Base-by-base conservation (phyloP, 257 asterid species). In the Sherardia arvensis region DNA sequence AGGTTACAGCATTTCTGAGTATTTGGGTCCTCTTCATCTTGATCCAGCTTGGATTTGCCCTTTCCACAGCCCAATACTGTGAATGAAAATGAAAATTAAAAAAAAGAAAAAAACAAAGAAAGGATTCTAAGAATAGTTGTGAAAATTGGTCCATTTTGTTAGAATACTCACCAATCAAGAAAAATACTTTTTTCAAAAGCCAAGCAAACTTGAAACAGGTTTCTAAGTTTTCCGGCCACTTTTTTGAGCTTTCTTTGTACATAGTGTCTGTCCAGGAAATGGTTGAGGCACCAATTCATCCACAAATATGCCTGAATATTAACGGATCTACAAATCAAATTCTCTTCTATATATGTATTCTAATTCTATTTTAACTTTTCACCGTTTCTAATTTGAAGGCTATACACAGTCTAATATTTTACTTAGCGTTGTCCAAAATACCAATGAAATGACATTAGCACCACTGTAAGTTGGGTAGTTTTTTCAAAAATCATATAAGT, bases 221-320 rank as follows among this genome's bases (percentile, higher is more conserved):
- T 21, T 49, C 61, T 18, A 29, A 65, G 43, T 65, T 65, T 65
- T 51, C 25, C 1, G 60, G 60, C 6, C 21, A 49, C 10, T 32
- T 43, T 43, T 43, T 22, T 7, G 53, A 22, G 10, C 22, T 33
- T 3, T 20, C 25, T 3, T 6, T 3, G 33, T 65, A 33, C 10
- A 49, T 30, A 5, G 30, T 21, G 51, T 47, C 25, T 32, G 47
- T 8, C n/a, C 33, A 21, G 10, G 17, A 8, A 21, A 18, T 32
- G 23, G 8, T 0, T 45, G 40, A 17, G 55, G 25, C 53, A 51
- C 26, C 61, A 65, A 38, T 27, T 53, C 57, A 53, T 65, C 69
- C 29, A 65, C 61, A 33, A 65, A 32, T 65, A 51, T 51, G 61
- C 61, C 69, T 53, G 53, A 51, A 53, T n/a, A 21, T n/a, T 12